phyloP scores from a whole-genome alignment of 306 rosid genomes.

The Potentilla sterilis region DNA sequence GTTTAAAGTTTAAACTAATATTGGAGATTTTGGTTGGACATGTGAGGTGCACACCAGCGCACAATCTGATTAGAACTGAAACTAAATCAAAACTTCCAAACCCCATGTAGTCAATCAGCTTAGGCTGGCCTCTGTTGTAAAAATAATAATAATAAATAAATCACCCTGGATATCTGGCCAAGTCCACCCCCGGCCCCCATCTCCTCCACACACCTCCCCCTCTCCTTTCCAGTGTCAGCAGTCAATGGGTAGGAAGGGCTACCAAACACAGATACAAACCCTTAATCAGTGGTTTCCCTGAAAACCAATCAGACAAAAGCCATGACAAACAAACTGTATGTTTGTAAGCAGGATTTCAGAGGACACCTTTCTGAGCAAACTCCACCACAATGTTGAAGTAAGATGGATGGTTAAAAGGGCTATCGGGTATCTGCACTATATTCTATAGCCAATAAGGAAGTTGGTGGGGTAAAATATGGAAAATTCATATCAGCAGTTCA shows the following conservation, averaged over 20 bases:
- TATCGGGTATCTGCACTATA: constrained; percentile 38
- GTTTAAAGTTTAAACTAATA: neutral
- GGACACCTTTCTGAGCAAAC: constrained; percentile 13
- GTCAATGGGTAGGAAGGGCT: constrained; percentile 5
- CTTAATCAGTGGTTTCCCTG: constrained; percentile 15
- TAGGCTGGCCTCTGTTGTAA: neutral
- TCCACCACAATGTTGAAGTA: constrained; percentile 2
- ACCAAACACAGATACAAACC: constrained; percentile 1
- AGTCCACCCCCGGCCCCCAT: neutral
- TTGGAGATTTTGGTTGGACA: neutral
- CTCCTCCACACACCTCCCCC: neutral
- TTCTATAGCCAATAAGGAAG: constrained; percentile 45
- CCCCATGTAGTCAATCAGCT: neutral
- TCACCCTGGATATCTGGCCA: constrained; percentile 8
- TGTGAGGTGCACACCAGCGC: neutral
- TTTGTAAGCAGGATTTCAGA: constrained; percentile 24
- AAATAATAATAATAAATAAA: neutral
- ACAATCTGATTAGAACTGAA: neutral
- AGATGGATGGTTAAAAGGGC: neutral
- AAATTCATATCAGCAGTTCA: constrained; percentile 63
- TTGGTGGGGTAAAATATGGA: constrained; percentile 43
- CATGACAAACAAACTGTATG: constrained; percentile 22
- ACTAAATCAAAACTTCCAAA: neutral
- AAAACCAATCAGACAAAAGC: constrained; percentile 24
- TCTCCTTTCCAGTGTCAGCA: neutral